Percentiles rank a stretch among this genome's conserved stretches.
phyloP scores from a whole-genome alignment of 1,284 basidiomycete species.

The Puccinia coronata region DNA sequence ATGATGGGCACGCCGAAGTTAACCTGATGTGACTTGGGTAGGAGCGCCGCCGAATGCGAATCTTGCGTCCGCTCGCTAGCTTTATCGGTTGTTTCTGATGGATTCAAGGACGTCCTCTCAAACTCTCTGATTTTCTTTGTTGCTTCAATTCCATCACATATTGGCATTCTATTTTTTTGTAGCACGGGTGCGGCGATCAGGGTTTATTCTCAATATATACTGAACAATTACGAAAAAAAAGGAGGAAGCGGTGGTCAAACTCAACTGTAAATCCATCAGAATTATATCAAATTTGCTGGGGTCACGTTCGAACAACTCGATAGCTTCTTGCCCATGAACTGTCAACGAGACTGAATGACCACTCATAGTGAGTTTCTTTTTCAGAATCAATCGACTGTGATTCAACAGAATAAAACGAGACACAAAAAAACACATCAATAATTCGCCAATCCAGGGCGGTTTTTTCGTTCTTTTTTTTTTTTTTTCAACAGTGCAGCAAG shows the following conservation, averaged over 20 bases:
- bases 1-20: slow-evolving; percentile 77
- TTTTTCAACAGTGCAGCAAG: too few species aligned
- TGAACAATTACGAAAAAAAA: slow-evolving; percentile 36
- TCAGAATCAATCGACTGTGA: slow-evolving; percentile 54
- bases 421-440: neutral
- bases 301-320: slow-evolving; percentile 54
- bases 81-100: slow-evolving; percentile 24
- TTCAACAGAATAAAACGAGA: neutral
- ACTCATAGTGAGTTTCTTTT: slow-evolving; percentile 55
- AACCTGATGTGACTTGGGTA: slow-evolving; percentile 63
- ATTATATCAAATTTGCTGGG: slow-evolving; percentile 48
- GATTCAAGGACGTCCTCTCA: slow-evolving; percentile 49
- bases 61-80: neutral
- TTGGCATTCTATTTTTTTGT: slow-evolving; percentile 51
- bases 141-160: slow-evolving; percentile 55
- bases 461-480: too few species aligned
- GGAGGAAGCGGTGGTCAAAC: neutral
- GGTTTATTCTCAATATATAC: slow-evolving; percentile 50
- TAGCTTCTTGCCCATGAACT: slow-evolving; percentile 55
- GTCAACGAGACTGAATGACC: slow-evolving; percentile 54
- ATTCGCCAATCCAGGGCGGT: neutral
- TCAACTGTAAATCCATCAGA: slow-evolving; percentile 49
- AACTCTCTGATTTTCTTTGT: slow-evolving; percentile 53
- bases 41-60: neutral
- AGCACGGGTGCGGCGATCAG: neutral